phyloP scores from a whole-genome alignment of 768 basidiomycete genomes.

The Lentinula boryana region DNA sequence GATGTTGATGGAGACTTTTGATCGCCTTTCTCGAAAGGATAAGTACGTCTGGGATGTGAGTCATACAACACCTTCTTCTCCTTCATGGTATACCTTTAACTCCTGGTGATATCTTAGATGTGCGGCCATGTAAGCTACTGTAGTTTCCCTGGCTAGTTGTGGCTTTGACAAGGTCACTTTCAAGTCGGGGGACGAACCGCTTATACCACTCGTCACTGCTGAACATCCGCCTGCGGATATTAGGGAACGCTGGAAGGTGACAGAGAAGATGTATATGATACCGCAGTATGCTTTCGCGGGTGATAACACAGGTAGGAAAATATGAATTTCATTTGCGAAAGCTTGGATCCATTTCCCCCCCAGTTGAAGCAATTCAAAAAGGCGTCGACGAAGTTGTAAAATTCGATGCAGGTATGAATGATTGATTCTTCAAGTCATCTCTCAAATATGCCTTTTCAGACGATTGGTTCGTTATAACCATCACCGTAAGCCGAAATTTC shows the following conservation, averaged over 20 bases:
- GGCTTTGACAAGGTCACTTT: background rate
- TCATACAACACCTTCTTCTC: conserved; percentile 6
- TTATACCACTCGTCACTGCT: conserved; percentile 45
- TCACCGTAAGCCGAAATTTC: conserved; percentile 34
- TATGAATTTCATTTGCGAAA: background rate
- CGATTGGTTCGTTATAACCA: conserved; percentile 67
- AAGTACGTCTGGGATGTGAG: conserved; percentile 77
- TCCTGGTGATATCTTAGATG: conserved; percentile 32
- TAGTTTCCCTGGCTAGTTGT: background rate
- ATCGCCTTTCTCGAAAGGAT: conserved; percentile 54
- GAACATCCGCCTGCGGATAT: conserved; percentile 45
- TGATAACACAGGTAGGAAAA: conserved; percentile 49
- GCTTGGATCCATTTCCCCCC: conserved; percentile 2
- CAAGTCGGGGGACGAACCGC: conserved; percentile 60
- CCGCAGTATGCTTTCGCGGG: conserved; percentile 68
- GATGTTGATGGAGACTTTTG: conserved; percentile 72
- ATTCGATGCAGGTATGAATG: conserved; percentile 49
- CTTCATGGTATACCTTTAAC: background rate
- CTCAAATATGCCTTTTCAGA: conserved; percentile 25
- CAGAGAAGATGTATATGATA: conserved; percentile 64
- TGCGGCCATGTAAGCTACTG: conserved; percentile 50
- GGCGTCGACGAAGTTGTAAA: conserved; percentile 55
- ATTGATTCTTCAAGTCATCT: background rate
- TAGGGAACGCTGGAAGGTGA: conserved; percentile 59
- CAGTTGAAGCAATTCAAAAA: conserved; percentile 62